Conservation (phyloP, 2,329 filamentous ascomycete genomes). For the Rutstroemia sp. region DNA sequence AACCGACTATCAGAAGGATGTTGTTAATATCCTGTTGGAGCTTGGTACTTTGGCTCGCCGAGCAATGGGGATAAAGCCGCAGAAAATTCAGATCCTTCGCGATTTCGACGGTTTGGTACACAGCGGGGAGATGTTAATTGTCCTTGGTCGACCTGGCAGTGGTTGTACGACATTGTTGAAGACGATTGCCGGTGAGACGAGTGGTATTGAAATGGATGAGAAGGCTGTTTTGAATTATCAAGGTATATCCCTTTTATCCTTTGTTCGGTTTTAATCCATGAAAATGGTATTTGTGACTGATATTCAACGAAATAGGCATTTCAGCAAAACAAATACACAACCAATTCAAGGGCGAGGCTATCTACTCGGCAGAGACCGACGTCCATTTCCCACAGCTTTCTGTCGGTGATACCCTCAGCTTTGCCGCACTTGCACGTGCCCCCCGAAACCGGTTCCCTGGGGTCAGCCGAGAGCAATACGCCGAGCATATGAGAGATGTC, state of each 20-base stretch:
- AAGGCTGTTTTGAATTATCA: slow-evolving; percentile 53
- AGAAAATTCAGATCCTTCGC: slow-evolving; percentile 42
- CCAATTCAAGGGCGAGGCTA: slow-evolving; percentile 56
- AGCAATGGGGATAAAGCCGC: slow-evolving; percentile 39
- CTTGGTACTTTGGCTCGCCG: slow-evolving; percentile 35
- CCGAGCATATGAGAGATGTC: slow-evolving; percentile 38
- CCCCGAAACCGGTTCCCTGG: slow-evolving; percentile 49
- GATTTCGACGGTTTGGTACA: slow-evolving; percentile 57
- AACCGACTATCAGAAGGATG: slow-evolving; percentile 64
- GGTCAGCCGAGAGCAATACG: slow-evolving; percentile 48
- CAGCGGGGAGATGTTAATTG: slow-evolving; percentile 59
- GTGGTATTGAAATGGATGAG: slow-evolving; percentile 47
- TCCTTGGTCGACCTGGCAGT: slow-evolving; percentile 58
- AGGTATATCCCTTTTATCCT: slow-evolving; percentile 52
- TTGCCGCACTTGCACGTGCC: slow-evolving; percentile 62
- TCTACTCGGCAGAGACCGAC: slow-evolving; percentile 72
- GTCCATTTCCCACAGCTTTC: slow-evolving; percentile 71
- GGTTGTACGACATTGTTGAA: slow-evolving; percentile 60
- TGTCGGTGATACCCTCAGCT: slow-evolving; percentile 66
- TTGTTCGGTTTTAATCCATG: slow-evolving; percentile 32
- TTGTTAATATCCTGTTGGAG: slow-evolving; percentile 51
- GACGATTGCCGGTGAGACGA: slow-evolving; percentile 48
- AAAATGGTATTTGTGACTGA: slow-evolving; percentile 34
- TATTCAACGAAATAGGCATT: slow-evolving; percentile 36
- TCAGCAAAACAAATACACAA: slow-evolving; percentile 43